phyloP scores from a whole-genome alignment of 2,329 filamentous ascomycete genomes.

The Zymoseptoria passerinii region DNA sequence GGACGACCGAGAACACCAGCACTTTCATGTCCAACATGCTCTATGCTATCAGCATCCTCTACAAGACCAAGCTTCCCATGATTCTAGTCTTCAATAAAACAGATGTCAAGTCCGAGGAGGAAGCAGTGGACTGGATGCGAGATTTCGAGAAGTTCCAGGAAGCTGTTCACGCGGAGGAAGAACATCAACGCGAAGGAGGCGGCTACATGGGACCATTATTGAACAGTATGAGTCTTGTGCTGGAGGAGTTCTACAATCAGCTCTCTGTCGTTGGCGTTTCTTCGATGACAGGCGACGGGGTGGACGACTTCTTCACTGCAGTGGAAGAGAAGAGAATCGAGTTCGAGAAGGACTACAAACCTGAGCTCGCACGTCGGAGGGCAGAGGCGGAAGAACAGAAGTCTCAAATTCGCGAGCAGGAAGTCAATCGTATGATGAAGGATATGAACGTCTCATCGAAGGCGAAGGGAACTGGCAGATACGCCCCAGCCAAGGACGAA shows the following conservation, averaged over 20 bases:
- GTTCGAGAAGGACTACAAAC: constrained; percentile 83
- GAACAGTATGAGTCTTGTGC: constrained; percentile 95
- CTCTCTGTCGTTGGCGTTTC: constrained; percentile 88
- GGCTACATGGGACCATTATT: constrained; percentile 95
- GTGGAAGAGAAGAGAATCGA: constrained; percentile 81
- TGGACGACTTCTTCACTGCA: constrained; percentile 88
- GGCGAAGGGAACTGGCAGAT: constrained; percentile 28
- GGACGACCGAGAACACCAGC: constrained; percentile 83
- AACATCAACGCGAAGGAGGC: constrained; percentile 63
- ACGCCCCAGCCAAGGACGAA: constrained; percentile 33
- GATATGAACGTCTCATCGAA: constrained; percentile 63
- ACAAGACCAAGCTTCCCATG: constrained; percentile 98
- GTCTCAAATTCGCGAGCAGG: constrained; percentile 62
- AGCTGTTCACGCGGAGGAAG: constrained; percentile 73
- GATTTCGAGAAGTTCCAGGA: constrained; percentile 94
- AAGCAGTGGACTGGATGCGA: constrained; percentile 97
- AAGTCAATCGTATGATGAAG: constrained; percentile 88
- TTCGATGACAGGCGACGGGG: constrained; percentile 81
- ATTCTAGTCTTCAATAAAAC: constrained; percentile 99
- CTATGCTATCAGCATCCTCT: constrained; percentile 95
- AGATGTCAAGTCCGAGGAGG: constrained; percentile 83
- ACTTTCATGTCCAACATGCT: constrained; percentile 99
- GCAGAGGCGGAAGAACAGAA: constrained; percentile 70
- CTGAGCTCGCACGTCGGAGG: constrained; percentile 73
- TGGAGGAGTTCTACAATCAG: constrained; percentile 96